These are phyloP conservation scores for Psidium guajava DNA, from an alignment of 345 rosid genomes.

Conservation along the genomic window DNA sequence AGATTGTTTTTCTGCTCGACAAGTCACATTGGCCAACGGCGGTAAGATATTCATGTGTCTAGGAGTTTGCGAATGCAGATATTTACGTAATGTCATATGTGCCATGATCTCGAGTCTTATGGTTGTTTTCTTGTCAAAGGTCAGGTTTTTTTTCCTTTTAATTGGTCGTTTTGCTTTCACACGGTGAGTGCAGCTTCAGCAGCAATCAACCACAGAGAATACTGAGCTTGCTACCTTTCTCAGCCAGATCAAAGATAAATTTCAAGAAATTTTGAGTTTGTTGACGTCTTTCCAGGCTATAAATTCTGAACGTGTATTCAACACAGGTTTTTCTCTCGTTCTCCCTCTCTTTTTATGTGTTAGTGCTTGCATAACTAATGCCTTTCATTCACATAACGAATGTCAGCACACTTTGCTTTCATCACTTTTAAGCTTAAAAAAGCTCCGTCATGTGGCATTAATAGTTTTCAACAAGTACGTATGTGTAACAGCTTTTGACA, in stretches of 20 bases:
- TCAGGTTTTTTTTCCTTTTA: background rate
- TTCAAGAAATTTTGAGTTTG: conserved; percentile 27
- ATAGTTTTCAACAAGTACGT: background rate
- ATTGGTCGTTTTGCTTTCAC: background rate
- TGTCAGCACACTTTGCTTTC: background rate
- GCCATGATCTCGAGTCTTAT: background rate
- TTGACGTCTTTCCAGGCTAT: conserved; percentile 61
- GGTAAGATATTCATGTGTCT: conserved; percentile 17
- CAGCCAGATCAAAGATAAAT: conserved; percentile 21
- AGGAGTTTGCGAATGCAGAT: background rate
- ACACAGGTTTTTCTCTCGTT: conserved; percentile 43
- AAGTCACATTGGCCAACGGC: conserved; percentile 53
- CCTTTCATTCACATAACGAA: background rate
- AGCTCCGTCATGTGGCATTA: background rate
- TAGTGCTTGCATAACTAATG: background rate
- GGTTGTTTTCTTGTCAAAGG: background rate
- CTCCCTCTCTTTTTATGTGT: background rate
- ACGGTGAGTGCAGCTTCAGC: conserved; percentile 45
- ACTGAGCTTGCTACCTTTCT: conserved; percentile 28
- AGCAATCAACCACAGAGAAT: conserved; percentile 41
- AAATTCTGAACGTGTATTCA: conserved; percentile 80
- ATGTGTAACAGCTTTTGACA: background rate
- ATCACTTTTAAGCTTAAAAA: background rate
- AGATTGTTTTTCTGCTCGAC: conserved; percentile 62
- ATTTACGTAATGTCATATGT: background rate